Evolutionary conservation across 306 rosid genomes (phyloP).

Genomic region (Gastrolobium villosum): DNA sequence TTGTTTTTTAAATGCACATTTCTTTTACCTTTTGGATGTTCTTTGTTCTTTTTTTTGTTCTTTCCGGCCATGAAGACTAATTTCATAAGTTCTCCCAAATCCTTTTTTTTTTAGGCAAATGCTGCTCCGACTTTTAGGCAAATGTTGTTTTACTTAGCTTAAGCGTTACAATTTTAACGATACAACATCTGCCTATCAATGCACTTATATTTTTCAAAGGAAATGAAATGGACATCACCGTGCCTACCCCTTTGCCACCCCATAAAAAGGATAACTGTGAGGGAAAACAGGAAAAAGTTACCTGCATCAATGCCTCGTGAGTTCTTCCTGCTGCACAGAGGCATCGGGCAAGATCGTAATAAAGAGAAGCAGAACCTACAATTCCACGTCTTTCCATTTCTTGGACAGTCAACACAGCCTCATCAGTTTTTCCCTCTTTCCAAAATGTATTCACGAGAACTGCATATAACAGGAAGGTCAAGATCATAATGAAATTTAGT

Average conservation of each 20-base stretch:
- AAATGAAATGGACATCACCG: neutral
- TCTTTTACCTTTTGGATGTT: conserved; percentile 20
- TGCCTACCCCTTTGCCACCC: neutral
- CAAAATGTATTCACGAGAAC: conserved; percentile 86
- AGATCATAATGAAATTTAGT: conserved; percentile 41
- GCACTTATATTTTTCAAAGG: conserved; percentile 3
- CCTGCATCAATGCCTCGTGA: conserved; percentile 89
- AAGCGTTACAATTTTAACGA: neutral
- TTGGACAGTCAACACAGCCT: conserved; percentile 72
- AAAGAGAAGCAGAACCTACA: conserved; percentile 95
- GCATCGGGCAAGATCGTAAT: conserved; percentile 95
- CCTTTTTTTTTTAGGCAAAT: too few relatives aligned
- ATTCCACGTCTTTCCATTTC: conserved; percentile 93
- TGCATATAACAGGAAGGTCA: conserved; percentile 57
- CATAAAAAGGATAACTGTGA: conserved; percentile 11
- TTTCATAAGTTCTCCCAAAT: too few relatives aligned
- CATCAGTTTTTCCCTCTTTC: conserved; percentile 89
- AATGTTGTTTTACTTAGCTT: neutral
- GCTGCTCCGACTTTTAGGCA: neutral
- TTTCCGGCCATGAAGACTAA: too few relatives aligned
- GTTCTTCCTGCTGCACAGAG: conserved; percentile 95
- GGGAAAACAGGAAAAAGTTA: conserved; percentile 48
- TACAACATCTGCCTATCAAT: neutral
- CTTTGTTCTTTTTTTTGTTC: conserved; percentile 37
- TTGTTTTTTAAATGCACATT: neutral